Base-by-base conservation (phyloP, 2,329 filamentous ascomycete genomes). In the Neodidymelliopsis sp. region DNA sequence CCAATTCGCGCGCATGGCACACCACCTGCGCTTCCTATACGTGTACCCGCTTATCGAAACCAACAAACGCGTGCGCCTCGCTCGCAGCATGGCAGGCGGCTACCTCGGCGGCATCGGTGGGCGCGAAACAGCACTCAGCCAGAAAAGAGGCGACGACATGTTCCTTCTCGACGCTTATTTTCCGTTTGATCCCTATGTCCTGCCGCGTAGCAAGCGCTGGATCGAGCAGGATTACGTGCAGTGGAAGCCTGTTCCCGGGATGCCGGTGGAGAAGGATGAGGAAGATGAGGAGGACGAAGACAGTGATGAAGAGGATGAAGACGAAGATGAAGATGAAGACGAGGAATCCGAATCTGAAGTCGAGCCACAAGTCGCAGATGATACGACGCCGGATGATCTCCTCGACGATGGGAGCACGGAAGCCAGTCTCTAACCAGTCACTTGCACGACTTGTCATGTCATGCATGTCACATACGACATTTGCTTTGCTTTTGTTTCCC, bases 141-240 rank as follows among this genome's bases (percentile, higher is more conserved):
- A 69, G 42, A 79, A 79, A 62, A 82, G 86, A 43, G 88, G 89
- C 49, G 90, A 96, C 59, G 85, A 87, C 54, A 88, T 85, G 65
- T 87, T 93, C 65, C 88, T 96, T 72, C 81, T 99, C 2, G 92
- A 97, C 61, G 89, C 91, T 0, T 97, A 96, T 71, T 99, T 97
- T 66, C 94, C 94, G 0, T 99, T 99, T 66, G 94, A 99, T 69
- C 95, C 95, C 2, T 99, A 97, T 72, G 88, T 93, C 65, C 78
- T 99, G 38, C 92, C 92, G 0, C 79, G 85, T 59, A 97, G 92
- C 71, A 91, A 89, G 73, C 82, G 85, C 50, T 97, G 94, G 95
- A 76, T 99, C 10, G 88, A 91, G 54, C 81, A 84, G 2, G 71
- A 73, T 28, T 74, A 74, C 45, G 65, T 72, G 9, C 56, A 69